Percentiles rank a stretch among this genome's conserved stretches.
Evolutionary conservation across 1,139 yeast genomes (phyloP).

Genomic region (Taiozyma sp.): DNA sequence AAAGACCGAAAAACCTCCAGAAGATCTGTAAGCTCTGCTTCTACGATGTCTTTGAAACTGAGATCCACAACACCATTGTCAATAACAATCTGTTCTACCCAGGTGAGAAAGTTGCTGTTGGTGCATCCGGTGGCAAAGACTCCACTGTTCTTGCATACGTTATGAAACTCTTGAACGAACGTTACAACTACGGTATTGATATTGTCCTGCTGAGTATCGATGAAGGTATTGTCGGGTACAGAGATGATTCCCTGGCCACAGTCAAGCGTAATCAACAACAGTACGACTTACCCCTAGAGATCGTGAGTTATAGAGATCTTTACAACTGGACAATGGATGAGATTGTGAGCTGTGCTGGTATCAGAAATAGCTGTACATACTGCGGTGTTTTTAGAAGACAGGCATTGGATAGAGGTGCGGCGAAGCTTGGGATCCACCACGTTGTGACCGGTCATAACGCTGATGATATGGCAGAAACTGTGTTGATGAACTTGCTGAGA

Average conservation of each 20-base stretch:
- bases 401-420: slow-evolving; percentile 94
- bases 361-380: slow-evolving; percentile 91
- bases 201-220: slow-evolving; percentile 84
- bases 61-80: slow-evolving; percentile 84
- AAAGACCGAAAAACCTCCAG: slow-evolving; percentile 87
- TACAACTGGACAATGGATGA: slow-evolving; percentile 99
- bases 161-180: slow-evolving; percentile 78
- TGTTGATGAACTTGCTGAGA: slow-evolving; percentile 84
- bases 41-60: slow-evolving; percentile 87
- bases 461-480: slow-evolving; percentile 99
- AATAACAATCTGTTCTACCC: slow-evolving; percentile 61
- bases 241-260: slow-evolving; percentile 96
- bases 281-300: slow-evolving; percentile 82
- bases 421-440: slow-evolving; percentile 78
- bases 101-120: slow-evolving; percentile 92
- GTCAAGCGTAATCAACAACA: slow-evolving; percentile 90
- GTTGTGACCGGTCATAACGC: slow-evolving; percentile 99
- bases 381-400: slow-evolving; percentile 97
- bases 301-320: slow-evolving; percentile 82
- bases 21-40: slow-evolving; percentile 93
- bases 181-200: slow-evolving; percentile 80
- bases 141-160: slow-evolving; percentile 92
- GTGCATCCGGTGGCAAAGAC: slow-evolving; percentile 98
- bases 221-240: slow-evolving; percentile 95
- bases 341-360: slow-evolving; percentile 92